phyloP scores from a whole-genome alignment of 176 grass and related monocot species.

The Cymbopogon citratus region DNA sequence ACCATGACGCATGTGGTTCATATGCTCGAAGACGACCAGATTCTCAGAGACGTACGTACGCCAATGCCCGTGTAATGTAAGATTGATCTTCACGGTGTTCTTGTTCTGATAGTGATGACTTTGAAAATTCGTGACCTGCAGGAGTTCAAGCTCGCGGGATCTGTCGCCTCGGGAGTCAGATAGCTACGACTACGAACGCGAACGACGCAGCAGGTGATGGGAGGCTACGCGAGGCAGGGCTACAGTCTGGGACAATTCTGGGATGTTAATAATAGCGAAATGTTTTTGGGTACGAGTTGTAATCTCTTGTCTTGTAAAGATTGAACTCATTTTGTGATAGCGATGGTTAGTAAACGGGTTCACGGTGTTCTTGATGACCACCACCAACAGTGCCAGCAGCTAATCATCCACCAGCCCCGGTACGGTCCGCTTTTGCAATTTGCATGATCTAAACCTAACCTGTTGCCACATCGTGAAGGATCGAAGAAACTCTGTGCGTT shows the following conservation, averaged over 20 bases:
- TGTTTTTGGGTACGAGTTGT: constrained; percentile 1
- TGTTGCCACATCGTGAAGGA: background rate
- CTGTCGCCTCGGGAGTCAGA: constrained; percentile 33
- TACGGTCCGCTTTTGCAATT: background rate
- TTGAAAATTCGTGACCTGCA: constrained; percentile 18
- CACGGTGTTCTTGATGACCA: background rate
- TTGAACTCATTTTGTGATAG: constrained; percentile 13
- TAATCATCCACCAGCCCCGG: background rate
- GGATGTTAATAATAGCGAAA: background rate
- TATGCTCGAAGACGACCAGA: constrained; percentile 77
- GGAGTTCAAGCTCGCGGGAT: constrained; percentile 59
- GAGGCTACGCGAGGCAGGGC: background rate
- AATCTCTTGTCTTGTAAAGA: background rate
- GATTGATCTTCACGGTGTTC: background rate
- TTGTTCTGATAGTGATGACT: background rate
- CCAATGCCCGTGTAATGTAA: background rate
- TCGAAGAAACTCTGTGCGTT: constrained; percentile 5
- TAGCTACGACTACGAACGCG: constrained; percentile 23
- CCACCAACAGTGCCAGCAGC: background rate
- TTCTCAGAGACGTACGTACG: constrained; percentile 63
- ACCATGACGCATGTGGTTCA: constrained; percentile 83
- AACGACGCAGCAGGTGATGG: constrained; percentile 21
- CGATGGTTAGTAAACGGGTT: constrained; percentile 21
- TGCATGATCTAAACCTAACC: constrained; percentile 8
- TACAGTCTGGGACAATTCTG: background rate